A percentile compares a stretch with the other conserved stretches of the same genome.
phyloP scores from a whole-genome alignment of 2,329 filamentous ascomycete species.

The Talaromyces sp. region DNA sequence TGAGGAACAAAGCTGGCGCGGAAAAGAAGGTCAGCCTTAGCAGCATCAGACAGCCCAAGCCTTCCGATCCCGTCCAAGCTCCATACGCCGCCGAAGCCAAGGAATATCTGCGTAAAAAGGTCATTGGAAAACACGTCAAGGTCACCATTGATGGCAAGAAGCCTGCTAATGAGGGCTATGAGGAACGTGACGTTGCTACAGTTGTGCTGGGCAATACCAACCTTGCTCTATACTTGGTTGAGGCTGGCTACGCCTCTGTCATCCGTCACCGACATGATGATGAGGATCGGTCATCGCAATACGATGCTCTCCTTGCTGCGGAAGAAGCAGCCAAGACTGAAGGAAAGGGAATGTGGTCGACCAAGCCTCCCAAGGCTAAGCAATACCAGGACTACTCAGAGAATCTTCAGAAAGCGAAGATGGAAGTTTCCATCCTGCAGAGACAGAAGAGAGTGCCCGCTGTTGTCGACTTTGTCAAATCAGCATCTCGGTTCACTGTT shows the following conservation, averaged over 20 bases:
- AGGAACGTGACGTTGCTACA: conserved; percentile 91
- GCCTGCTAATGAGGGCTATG: conserved; percentile 82
- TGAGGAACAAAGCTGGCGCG: conserved; percentile 75
- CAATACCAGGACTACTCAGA: conserved; percentile 88
- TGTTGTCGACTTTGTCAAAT: conserved; percentile 95
- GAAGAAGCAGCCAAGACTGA: conserved; percentile 68
- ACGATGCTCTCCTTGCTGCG: conserved; percentile 59
- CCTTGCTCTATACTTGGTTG: conserved; percentile 76
- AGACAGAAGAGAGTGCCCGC: conserved; percentile 90
- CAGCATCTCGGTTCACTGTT: conserved; percentile 89
- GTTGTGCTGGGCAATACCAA: conserved; percentile 82
- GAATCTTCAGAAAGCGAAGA: conserved; percentile 89
- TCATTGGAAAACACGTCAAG: conserved; percentile 94
- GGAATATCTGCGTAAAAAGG: conserved; percentile 86
- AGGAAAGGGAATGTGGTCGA: conserved; percentile 91
- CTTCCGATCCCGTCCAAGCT: conserved; percentile 77
- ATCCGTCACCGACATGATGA: conserved; percentile 95
- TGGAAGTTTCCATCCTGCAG: conserved; percentile 81
- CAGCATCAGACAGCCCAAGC: conserved; percentile 89
- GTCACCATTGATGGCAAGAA: conserved; percentile 87
- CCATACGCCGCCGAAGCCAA: conserved; percentile 92
- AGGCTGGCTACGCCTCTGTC: conserved; percentile 88
- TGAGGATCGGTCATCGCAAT: conserved; percentile 87
- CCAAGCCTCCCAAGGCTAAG: conserved; percentile 78
- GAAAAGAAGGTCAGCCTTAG: conserved; percentile 91